Percentiles rank a stretch among this genome's conserved stretches.
phyloP scores from a whole-genome alignment of 306 rosid genomes.

The Vigna hirtella region DNA sequence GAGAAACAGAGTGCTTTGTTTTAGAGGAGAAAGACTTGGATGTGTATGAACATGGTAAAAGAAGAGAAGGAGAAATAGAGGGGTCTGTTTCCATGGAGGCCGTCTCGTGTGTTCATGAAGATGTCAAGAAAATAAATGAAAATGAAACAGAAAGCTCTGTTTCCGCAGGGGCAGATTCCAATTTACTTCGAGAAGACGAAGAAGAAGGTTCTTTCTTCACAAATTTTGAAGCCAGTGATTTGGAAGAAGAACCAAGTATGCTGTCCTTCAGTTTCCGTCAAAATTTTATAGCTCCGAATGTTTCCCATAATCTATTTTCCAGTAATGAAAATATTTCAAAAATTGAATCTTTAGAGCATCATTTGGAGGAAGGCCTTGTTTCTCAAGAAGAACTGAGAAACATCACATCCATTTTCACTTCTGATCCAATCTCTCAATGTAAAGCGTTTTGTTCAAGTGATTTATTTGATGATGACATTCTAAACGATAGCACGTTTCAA shows the following conservation, averaged over 20 bases:
- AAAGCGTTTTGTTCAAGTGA: conserved; percentile 27
- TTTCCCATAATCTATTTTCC: conserved; percentile 1
- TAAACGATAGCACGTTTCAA: background rate
- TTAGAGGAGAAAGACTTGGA: background rate
- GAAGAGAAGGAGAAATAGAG: conserved; percentile 16
- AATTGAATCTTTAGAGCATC: background rate
- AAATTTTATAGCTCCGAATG: conserved; percentile 40
- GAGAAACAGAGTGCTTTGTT: conserved; percentile 31
- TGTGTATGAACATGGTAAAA: background rate
- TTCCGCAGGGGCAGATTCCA: background rate
- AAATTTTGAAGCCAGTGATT: conserved; percentile 29
- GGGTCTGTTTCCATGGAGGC: conserved; percentile 1
- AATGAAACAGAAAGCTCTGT: conserved; percentile 36
- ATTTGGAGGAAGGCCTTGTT: conserved; percentile 3
- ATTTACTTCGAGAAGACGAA: background rate
- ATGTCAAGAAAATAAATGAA: background rate
- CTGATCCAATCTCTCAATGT: conserved; percentile 15
- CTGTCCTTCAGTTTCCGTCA: conserved; percentile 50
- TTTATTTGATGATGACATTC: conserved; percentile 35
- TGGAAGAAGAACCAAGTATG: conserved; percentile 50
- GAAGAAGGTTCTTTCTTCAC: conserved; percentile 2
- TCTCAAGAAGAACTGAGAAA: conserved; percentile 29
- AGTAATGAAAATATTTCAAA: background rate
- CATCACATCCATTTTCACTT: conserved; percentile 11
- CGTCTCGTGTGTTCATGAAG: background rate